Base-by-base conservation (phyloP, 768 basidiomycete genomes). In the Cyathus striatus region DNA sequence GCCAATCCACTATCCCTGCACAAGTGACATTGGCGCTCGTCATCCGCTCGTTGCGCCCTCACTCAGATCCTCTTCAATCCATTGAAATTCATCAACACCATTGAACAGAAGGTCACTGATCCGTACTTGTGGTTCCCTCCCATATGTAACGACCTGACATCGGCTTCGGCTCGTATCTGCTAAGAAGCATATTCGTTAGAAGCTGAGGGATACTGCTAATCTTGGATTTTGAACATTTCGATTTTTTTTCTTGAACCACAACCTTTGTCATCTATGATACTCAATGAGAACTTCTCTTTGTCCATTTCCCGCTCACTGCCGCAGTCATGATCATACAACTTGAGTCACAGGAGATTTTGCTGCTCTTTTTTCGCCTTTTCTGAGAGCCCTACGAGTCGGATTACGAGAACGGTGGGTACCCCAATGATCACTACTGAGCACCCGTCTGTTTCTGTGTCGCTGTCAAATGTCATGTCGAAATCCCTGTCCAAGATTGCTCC, bases 291-390 rank as follows among this genome's bases (percentile, higher is more conserved):
- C n/a, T n/a, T 7, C 37, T 13, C 38, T 41, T 42, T 5, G 43
- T 39, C 37, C 23, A 34, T n/a, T n/a, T n/a, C n/a, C n/a, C n/a
- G n/a, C n/a, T n/a, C n/a, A n/a, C n/a, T 39, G 4, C 43, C 41
- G 34, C 23, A 26, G 18, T 44, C 45, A 16, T 18, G 41, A 41
- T 53, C 56, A 10, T 45, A 64, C 48, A 79, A 52, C 60, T 83
- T 83, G 47, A 83, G 55, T 51, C 77, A 66, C 48, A 84, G 58
- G 46, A 83, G 62, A 24, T 75, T 65, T 6, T 72, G 69, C 9
- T 83, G 60, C 63, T 84, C 82, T 47, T 72, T 69, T 30, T 72
- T 63, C 58, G 80, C 81, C 51, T 73, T 73, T 51, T 77, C 74
- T 7, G 44, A 49, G 22, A 41, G 30, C 13, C 23, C 33, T 10